A percentile compares a stretch with the other conserved stretches of the same genome.
These are phyloP conservation scores for Cladosporium sp. DNA, from an alignment of 2,329 filamentous ascomycete species.

Conservation along the genomic window DNA sequence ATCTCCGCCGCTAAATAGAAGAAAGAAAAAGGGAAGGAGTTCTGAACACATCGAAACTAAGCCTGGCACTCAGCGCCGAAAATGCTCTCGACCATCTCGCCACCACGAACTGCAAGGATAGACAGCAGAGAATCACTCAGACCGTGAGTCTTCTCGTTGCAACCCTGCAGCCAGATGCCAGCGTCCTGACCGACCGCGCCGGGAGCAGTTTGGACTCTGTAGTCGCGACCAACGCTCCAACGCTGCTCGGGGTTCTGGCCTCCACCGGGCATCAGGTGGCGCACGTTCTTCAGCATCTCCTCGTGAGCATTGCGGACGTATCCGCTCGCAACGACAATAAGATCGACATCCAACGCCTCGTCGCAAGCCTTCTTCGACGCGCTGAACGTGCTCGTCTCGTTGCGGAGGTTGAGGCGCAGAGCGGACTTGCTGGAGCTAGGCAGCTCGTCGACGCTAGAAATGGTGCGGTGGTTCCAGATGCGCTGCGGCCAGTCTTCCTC, in stretches of 20 bases:
- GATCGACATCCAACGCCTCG: slow-evolving; percentile 70
- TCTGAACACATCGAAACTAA: background rate
- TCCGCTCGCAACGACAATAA: slow-evolving; percentile 82
- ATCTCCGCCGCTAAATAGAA: background rate
- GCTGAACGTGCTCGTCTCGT: slow-evolving; percentile 41
- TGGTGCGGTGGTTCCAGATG: slow-evolving; percentile 66
- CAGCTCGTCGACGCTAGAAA: slow-evolving; percentile 51
- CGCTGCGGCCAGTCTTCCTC: slow-evolving; percentile 80
- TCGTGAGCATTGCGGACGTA: slow-evolving; percentile 77
- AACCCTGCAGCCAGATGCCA: slow-evolving; percentile 89
- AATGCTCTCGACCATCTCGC: slow-evolving; percentile 36
- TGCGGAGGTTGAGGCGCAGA: slow-evolving; percentile 59
- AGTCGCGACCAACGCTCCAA: slow-evolving; percentile 71
- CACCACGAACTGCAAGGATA: slow-evolving; percentile 33
- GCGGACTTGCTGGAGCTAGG: slow-evolving; percentile 35
- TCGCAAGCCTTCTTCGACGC: slow-evolving; percentile 38
- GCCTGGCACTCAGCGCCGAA: slow-evolving; percentile 24
- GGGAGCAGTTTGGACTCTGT: slow-evolving; percentile 67
- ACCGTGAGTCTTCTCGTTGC: slow-evolving; percentile 87
- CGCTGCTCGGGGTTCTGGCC: slow-evolving; percentile 37
- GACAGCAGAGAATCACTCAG: slow-evolving; percentile 48
- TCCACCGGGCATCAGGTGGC: slow-evolving; percentile 59
- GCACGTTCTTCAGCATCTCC: slow-evolving; percentile 65
- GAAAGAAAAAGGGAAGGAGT: background rate
- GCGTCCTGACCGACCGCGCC: slow-evolving; percentile 66